phyloP scores from a whole-genome alignment of 805 yeast species.

The Martiniozyma abietophila region DNA sequence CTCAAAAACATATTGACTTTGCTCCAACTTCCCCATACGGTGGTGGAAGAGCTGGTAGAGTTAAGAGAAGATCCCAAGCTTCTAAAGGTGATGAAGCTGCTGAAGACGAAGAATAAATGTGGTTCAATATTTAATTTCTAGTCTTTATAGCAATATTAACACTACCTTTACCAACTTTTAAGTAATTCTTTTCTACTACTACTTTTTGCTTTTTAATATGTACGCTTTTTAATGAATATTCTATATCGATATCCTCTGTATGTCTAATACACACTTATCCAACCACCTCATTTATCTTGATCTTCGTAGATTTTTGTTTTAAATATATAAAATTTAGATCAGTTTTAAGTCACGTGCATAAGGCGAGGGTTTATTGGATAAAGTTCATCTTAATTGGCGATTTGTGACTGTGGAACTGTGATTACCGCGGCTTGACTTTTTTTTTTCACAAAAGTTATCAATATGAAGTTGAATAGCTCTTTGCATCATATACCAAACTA shows the following conservation, averaged over 20 bases:
- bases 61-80: constrained; percentile 85
- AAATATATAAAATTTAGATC: no score
- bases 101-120: constrained; percentile 50
- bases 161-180: constrained; percentile 11
- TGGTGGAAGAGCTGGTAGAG: constrained; percentile 99
- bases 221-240: no score
- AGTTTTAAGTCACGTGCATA: constrained; percentile 1
- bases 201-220: constrained; percentile 4
- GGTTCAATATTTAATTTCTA: constrained; percentile 11
- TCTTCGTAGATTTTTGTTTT: no score
- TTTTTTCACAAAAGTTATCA: background rate
- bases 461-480: background rate
- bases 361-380: background rate
- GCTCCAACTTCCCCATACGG: constrained; percentile 99
- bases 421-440: no score
- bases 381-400: no score
- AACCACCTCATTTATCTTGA: no score
- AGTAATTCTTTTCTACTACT: constrained; percentile 1
- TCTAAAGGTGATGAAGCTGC: constrained; percentile 61
- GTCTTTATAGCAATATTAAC: constrained; percentile 8
- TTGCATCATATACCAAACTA: constrained; percentile 1
- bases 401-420: no score
- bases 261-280: no score
- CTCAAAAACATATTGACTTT: constrained; percentile 99
- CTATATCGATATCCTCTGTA: no score